These are phyloP conservation scores for Epithemia pelagica DNA, from an alignment of 108 stramenopile species.

Conservation along the genomic window DNA sequence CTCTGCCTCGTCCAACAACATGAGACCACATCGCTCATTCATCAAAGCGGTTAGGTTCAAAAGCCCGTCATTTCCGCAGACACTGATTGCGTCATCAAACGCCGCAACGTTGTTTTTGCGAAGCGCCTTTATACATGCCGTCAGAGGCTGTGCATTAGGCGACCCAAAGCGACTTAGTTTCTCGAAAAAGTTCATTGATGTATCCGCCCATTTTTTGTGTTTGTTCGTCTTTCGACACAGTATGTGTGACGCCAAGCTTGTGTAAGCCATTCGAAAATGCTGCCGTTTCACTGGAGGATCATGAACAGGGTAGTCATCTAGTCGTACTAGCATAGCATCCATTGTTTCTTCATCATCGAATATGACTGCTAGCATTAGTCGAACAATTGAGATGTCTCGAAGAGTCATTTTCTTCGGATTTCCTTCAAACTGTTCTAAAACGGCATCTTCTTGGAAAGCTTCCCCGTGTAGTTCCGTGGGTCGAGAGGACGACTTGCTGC, in stretches of 20 bases:
- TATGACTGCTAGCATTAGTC: slow-evolving; percentile 26
- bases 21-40: slow-evolving; percentile 26
- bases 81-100: slow-evolving; percentile 21
- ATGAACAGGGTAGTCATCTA: slow-evolving; percentile 19
- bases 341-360: slow-evolving; percentile 23
- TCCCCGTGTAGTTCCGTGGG: slow-evolving; percentile 16
- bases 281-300: slow-evolving; percentile 19
- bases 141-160: slow-evolving; percentile 20
- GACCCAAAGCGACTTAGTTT: slow-evolving; percentile 16
- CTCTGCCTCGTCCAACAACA: slow-evolving; percentile 5
- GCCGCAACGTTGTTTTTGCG: slow-evolving; percentile 11
- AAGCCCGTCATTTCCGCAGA: slow-evolving; percentile 9
- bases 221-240: slow-evolving; percentile 1
- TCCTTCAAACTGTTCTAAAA: slow-evolving; percentile 15
- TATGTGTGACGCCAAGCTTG: slow-evolving; percentile 17
- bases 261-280: slow-evolving; percentile 18
- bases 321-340: slow-evolving; percentile 18
- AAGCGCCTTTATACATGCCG: slow-evolving; percentile 21
- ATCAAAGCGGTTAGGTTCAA: slow-evolving; percentile 28
- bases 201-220: slow-evolving; percentile 5
- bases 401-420: slow-evolving; percentile 16
- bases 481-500: slow-evolving; percentile 1
- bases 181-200: slow-evolving; percentile 13
- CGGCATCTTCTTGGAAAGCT: slow-evolving; percentile 19
- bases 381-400: slow-evolving; percentile 23